Conservation (phyloP, 78 protist genomes). For the Dictyostelium brefeldianum region DNA sequence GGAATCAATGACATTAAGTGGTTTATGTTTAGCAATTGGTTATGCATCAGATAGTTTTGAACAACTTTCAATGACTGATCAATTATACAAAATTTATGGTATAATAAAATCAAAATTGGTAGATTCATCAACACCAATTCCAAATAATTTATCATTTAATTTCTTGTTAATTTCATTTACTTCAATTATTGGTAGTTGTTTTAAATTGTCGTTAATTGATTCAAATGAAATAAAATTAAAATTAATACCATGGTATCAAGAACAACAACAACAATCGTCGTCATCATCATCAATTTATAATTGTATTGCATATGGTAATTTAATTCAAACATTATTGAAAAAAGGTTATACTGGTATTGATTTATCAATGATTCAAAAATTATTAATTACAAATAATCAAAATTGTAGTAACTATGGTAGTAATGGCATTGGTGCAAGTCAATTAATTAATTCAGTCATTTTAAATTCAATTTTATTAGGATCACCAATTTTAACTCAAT, state of each 20-base stretch:
- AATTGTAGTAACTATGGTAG: too few species aligned
- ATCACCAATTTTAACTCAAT: slow-evolving; percentile 36
- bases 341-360: background rate
- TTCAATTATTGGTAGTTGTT: slow-evolving; percentile 5
- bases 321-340: slow-evolving; percentile 5
- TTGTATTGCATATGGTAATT: slow-evolving; percentile 10
- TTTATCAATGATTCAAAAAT: background rate
- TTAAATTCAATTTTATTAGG: slow-evolving; percentile 22
- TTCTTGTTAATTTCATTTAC: background rate
- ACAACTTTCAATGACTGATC: slow-evolving; percentile 14
- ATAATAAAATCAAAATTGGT: background rate
- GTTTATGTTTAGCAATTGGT: slow-evolving; percentile 22
- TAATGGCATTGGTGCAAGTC: background rate
- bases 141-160: background rate
- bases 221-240: background rate
- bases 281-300: slow-evolving; percentile 13
- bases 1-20: background rate
- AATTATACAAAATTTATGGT: background rate
- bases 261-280: background rate
- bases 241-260: background rate
- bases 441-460: background rate
- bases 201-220: slow-evolving; percentile 4
- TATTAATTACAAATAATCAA: background rate
- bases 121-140: background rate
- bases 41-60: background rate